Base-by-base conservation (phyloP, 2,329 filamentous ascomycete genomes). In the Penicillium sp. region DNA sequence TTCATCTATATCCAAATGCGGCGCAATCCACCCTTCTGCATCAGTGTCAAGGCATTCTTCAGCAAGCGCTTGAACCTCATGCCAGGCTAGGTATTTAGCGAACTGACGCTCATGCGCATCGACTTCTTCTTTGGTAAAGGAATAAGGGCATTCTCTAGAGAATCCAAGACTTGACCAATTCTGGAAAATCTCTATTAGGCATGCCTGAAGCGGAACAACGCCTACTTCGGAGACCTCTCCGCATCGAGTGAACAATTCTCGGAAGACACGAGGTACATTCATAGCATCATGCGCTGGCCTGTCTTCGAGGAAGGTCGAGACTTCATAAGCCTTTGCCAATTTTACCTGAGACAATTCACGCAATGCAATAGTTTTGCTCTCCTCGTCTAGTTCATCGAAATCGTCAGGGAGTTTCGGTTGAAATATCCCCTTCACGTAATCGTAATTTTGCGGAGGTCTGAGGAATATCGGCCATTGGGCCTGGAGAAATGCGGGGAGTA, bases 21-120 rank as follows among this genome's bases (percentile, higher is more conserved):
- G 69, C 6, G 61, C 38, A 13, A 70, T 56, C 66, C 67, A 73
- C 9, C 67, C 67, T 41, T 72, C 68, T 0, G 57, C 56, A 57
- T 72, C 69, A 0, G 67, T 67, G 44, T 54, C 53, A 3, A 72
- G 55, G 42, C 53, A 54, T 37, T 66, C 57, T 44, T 55, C 47
- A 4, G 61, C 67, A 28, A 68, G 62, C 8, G 47, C 44, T 27
- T 56, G 61, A 28, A 66, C 42, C 13, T 55, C 42, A 44, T 67
- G 50, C 56, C 56, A 66, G 23, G 56, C 57, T 35, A 61, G 50
- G 41, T 71, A 70, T 23, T 64, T 47, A n/a, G 57, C 39, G 49
- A 69, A 70, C 24, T 67, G 54, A 6, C 54, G 55, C n/a, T 64
- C 45, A 35, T 66, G 62, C 31, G 23, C 44, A 40, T 56, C n/a